Conservation (phyloP, 2,329 filamentous ascomycete species). For the Hypoxylon sp. region DNA sequence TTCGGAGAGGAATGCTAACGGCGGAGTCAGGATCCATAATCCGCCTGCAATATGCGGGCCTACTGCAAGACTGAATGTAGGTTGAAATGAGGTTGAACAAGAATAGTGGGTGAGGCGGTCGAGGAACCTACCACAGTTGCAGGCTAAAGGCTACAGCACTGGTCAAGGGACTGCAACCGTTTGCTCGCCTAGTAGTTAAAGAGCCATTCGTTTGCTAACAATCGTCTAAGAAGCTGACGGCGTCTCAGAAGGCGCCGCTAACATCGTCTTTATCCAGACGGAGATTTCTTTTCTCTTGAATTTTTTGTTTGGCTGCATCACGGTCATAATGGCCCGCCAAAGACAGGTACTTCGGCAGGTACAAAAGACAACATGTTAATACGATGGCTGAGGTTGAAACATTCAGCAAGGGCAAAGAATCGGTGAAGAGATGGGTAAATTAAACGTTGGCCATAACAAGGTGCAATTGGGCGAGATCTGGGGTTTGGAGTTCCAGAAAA, state of each 20-base stretch:
- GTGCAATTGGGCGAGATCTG: constrained; percentile 46
- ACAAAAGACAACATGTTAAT: constrained; percentile 8
- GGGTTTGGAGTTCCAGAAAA: constrained; percentile 36
- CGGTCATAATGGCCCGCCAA: constrained; percentile 17
- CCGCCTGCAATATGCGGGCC: constrained; percentile 48
- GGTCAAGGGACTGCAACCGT: constrained; percentile 16
- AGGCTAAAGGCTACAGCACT: constrained; percentile 34
- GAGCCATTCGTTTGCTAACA: constrained; percentile 38
- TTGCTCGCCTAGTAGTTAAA: constrained; percentile 16
- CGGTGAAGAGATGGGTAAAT: constrained; percentile 50
- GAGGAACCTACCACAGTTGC: constrained; percentile 38
- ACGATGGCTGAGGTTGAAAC: constrained; percentile 16
- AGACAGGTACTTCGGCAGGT: constrained; percentile 7
- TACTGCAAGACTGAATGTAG: constrained; percentile 48
- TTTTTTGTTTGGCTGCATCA: constrained; percentile 25
- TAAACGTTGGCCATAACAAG: constrained; percentile 37
- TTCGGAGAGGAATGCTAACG: constrained; percentile 30
- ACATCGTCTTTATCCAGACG: constrained; percentile 31
- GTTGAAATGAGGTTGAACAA: constrained; percentile 52
- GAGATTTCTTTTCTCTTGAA: constrained; percentile 33
- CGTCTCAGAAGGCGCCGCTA: constrained; percentile 43
- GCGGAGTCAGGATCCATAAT: constrained; percentile 44
- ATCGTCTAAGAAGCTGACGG: constrained; percentile 28
- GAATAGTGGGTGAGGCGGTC: constrained; percentile 41
- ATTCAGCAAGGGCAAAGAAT: constrained; percentile 44